Conservation (phyloP, 2,329 filamentous ascomycete genomes). For the Knoxdaviesia capensis region DNA sequence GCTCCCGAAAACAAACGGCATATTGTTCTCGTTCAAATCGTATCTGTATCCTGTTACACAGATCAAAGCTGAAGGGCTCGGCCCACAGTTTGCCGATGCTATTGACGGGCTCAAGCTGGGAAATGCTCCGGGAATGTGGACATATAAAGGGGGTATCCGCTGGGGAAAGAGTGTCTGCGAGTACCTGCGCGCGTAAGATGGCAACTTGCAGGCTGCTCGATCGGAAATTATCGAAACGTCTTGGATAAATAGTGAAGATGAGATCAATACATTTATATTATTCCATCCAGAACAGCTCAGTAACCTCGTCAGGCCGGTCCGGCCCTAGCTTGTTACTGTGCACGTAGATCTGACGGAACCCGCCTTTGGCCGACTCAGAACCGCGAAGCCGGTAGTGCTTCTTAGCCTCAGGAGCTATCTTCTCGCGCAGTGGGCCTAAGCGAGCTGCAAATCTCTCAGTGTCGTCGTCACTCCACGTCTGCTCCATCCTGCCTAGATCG, state of each 20-base stretch:
- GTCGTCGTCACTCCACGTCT: slow-evolving; percentile 28
- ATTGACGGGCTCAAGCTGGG: slow-evolving; percentile 29
- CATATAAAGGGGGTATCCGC: slow-evolving; percentile 26
- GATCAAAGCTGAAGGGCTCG: slow-evolving; percentile 27
- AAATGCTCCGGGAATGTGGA: slow-evolving; percentile 32
- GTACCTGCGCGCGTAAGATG: slow-evolving; percentile 18
- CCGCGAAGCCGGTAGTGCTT: slow-evolving; percentile 28
- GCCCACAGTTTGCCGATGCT: slow-evolving; percentile 24
- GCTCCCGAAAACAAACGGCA: slow-evolving; percentile 21
- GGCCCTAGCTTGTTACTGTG: slow-evolving; percentile 18
- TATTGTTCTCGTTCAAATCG: slow-evolving; percentile 36
- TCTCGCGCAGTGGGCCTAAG: slow-evolving; percentile 27
- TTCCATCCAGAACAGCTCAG: slow-evolving; percentile 24
- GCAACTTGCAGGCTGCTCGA: neutral
- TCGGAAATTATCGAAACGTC: neutral
- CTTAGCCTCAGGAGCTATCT: slow-evolving; percentile 20
- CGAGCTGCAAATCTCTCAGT: slow-evolving; percentile 26
- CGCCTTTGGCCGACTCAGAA: slow-evolving; percentile 18
- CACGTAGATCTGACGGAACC: slow-evolving; percentile 35
- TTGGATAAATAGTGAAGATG: neutral
- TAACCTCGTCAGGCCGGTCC: slow-evolving; percentile 24
- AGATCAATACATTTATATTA: neutral
- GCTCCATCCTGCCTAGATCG: slow-evolving; percentile 26
- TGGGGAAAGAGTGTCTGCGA: slow-evolving; percentile 26
- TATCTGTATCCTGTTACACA: slow-evolving; percentile 27